A percentile compares a stretch with the other conserved stretches of the same genome.
phyloP scores from a whole-genome alignment of 192 early-diverging fungal genomes.

The Coemansia sp. region DNA sequence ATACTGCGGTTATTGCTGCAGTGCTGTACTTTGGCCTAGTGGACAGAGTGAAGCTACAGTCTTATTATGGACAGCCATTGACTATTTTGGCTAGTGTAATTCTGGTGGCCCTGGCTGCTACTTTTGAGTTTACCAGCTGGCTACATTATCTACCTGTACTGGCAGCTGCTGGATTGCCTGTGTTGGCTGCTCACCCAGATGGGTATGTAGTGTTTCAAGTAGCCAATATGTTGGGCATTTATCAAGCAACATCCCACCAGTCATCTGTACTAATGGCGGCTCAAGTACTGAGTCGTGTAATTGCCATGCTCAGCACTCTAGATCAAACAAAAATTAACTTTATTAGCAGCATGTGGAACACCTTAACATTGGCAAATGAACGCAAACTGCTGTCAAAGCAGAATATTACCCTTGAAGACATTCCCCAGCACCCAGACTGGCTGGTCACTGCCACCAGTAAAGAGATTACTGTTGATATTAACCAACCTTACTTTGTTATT shows the following conservation, averaged over 20 bases:
- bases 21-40: background rate
- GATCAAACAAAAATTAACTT: background rate
- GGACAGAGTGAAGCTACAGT: background rate
- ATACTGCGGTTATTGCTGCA: background rate
- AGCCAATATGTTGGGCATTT: background rate
- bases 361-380: background rate
- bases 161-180: background rate
- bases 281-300: background rate
- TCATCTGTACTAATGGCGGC: background rate
- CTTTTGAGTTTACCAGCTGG: background rate
- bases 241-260: background rate
- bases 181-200: background rate
- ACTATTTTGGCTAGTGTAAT: background rate
- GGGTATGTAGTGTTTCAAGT: background rate
- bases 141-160: background rate
- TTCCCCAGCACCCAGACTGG: background rate
- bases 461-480: background rate
- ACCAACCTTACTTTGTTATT: background rate
- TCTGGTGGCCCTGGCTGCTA: background rate
- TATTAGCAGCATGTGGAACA: background rate
- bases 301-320: background rate
- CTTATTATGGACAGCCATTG: background rate
- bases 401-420: background rate
- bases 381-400: background rate
- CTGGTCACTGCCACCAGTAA: background rate